Evolutionary conservation across 1,284 basidiomycete genomes (phyloP).

Genomic region (Ceratorhiza oryzae-sativae): DNA sequence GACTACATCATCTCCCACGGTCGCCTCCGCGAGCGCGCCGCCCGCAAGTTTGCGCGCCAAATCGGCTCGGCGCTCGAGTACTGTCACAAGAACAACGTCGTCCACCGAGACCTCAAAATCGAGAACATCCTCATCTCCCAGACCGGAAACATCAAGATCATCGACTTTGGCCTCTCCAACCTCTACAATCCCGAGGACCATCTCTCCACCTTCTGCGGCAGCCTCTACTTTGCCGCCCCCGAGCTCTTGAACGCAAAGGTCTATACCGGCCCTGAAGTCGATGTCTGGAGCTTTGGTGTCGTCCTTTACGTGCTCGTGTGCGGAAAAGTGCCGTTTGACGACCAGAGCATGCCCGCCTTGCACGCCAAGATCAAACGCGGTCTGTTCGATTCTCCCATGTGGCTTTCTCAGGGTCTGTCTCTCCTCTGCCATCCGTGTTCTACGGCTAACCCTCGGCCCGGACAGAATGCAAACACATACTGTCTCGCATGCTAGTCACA

Average conservation of each 20-base stretch:
- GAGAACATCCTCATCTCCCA: conserved; percentile 99
- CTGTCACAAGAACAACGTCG: conserved; percentile 96
- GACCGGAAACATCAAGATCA: conserved; percentile 99
- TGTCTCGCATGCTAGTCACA: conserved; percentile 96
- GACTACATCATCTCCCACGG: conserved; percentile 99
- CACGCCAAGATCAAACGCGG: conserved; percentile 99
- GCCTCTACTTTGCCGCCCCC: conserved; percentile 97
- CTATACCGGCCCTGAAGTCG: conserved; percentile 97
- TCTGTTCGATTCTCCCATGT: conserved; percentile 95
- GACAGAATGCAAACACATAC: conserved; percentile 90
- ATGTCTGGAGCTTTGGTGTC: conserved; percentile 98
- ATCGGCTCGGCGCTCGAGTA: conserved; percentile 96
- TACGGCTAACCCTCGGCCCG: conserved; percentile 1
- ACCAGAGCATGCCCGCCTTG: conserved; percentile 98
- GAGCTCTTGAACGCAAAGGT: conserved; percentile 96
- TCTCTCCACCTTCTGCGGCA: conserved; percentile 95
- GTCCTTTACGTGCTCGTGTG: conserved; percentile 97
- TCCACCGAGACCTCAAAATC: conserved; percentile 98
- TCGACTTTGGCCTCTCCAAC: conserved; percentile 98
- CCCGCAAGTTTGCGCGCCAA: conserved; percentile 95
- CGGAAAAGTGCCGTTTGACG: conserved; percentile 98
- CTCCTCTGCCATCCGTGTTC: conserved; percentile 2
- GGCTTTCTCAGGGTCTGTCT: conserved; percentile 86
- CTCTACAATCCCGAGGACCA: conserved; percentile 87
- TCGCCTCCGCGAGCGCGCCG: conserved; percentile 91